Evolutionary conservation across 495 filamentous ascomycete genomes (phyloP).

Genomic region (Penicillium pancosmium): DNA sequence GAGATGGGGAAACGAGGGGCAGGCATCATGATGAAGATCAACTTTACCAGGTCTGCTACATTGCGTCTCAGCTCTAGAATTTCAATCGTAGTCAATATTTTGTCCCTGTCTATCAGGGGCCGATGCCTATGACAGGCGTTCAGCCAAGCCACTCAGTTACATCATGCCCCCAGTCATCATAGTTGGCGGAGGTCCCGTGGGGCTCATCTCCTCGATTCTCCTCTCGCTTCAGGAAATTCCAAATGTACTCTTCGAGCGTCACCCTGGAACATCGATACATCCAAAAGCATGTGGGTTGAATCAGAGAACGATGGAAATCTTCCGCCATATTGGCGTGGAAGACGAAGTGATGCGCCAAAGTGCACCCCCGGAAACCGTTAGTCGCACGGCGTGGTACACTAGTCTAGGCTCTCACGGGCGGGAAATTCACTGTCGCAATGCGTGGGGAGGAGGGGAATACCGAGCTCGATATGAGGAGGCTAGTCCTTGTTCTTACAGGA

Average conservation of each 20-base stretch:
- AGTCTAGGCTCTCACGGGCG: slow-evolving; percentile 12
- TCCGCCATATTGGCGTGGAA: slow-evolving; percentile 22
- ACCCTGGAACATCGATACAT: slow-evolving; percentile 27
- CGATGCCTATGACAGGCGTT: background rate
- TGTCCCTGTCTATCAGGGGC: background rate
- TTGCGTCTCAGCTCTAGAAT: background rate
- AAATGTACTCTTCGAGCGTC: slow-evolving; percentile 24
- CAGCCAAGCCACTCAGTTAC: background rate
- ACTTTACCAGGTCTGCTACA: no score
- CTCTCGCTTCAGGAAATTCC: slow-evolving; percentile 25
- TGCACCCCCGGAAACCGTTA: slow-evolving; percentile 16
- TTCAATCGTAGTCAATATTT: background rate
- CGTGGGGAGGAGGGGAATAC: slow-evolving; percentile 24
- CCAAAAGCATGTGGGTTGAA: slow-evolving; percentile 34
- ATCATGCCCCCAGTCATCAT: slow-evolving; percentile 16
- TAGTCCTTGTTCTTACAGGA: slow-evolving; percentile 18
- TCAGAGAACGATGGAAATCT: slow-evolving; percentile 29
- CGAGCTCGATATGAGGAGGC: slow-evolving; percentile 9
- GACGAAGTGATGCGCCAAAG: slow-evolving; percentile 8
- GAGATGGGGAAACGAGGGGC: background rate
- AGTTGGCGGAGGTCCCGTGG: slow-evolving; percentile 31
- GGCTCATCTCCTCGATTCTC: slow-evolving; percentile 26
- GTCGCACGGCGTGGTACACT: slow-evolving; percentile 21
- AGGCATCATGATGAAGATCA: background rate
- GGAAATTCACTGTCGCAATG: slow-evolving; percentile 19